Evolutionary conservation across 2,329 filamentous ascomycete genomes (phyloP).

Genomic region (Hypoxylon sp.): DNA sequence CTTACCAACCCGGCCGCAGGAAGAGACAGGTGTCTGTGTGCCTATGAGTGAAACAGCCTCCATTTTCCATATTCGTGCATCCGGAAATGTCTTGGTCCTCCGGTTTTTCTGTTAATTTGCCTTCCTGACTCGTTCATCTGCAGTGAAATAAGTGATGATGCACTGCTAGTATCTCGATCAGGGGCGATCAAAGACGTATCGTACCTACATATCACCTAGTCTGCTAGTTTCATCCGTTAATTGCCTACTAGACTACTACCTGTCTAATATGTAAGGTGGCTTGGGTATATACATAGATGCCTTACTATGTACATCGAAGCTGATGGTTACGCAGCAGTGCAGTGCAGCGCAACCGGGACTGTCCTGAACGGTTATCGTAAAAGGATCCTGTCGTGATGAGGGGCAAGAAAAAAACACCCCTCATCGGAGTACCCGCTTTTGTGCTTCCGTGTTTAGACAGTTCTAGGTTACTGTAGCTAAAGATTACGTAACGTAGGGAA

Average conservation of each 20-base stretch:
- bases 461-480: neutral
- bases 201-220: neutral
- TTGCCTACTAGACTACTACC: no score
- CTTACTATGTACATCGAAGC: neutral
- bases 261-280: constrained; percentile 21
- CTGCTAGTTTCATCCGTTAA: constrained; percentile 5
- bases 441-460: constrained; percentile 15
- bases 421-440: constrained; percentile 29
- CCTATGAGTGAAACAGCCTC: constrained; percentile 14
- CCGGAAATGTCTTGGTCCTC: constrained; percentile 14
- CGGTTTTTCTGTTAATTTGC: constrained; percentile 12
- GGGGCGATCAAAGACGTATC: no score
- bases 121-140: constrained; percentile 22
- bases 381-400: constrained; percentile 15
- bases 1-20: constrained; percentile 17
- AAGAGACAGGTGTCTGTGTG: constrained; percentile 10
- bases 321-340: constrained; percentile 24
- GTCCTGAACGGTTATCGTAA: constrained; percentile 17
- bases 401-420: constrained; percentile 4
- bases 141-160: constrained; percentile 11
- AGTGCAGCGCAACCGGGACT: constrained; percentile 1
- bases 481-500: constrained; percentile 13
- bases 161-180: constrained; percentile 9
- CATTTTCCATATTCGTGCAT: constrained; percentile 21
- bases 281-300: neutral